Conservation (phyloP, 2,329 filamentous ascomycete species). For the Helotiales sp. region DNA sequence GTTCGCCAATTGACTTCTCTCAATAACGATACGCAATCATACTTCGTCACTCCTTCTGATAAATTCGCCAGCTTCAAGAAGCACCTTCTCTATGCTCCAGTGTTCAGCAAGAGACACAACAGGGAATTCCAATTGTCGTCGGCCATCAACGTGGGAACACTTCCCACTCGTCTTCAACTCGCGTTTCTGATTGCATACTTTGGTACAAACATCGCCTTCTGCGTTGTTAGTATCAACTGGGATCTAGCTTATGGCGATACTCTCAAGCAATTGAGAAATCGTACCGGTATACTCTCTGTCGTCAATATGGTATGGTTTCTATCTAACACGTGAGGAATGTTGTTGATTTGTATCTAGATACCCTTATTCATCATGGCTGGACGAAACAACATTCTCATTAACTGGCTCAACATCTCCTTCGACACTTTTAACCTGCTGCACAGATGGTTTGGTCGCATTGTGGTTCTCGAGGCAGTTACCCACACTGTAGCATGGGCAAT, state of each 20-base stretch:
- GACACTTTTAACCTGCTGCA: slow-evolving; percentile 84
- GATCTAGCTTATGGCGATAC: slow-evolving; percentile 51
- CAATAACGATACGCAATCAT: slow-evolving; percentile 78
- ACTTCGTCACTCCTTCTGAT: slow-evolving; percentile 67
- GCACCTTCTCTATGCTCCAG: slow-evolving; percentile 71
- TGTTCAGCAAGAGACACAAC: slow-evolving; percentile 78
- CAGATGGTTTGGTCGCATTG: slow-evolving; percentile 79
- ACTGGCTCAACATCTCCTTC: slow-evolving; percentile 74
- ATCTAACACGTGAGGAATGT: slow-evolving; percentile 18
- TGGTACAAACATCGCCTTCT: slow-evolving; percentile 78
- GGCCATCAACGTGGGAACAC: slow-evolving; percentile 73
- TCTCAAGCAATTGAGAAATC: slow-evolving; percentile 63
- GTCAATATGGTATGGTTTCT: slow-evolving; percentile 70
- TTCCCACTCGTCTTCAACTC: slow-evolving; percentile 80
- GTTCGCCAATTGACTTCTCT: slow-evolving; percentile 76
- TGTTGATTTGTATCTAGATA: slow-evolving; percentile 45
- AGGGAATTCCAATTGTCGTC: slow-evolving; percentile 70
- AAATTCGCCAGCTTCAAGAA: slow-evolving; percentile 67
- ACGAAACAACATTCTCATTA: slow-evolving; percentile 79
- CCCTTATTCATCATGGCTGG: slow-evolving; percentile 76
- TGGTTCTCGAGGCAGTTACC: slow-evolving; percentile 69
- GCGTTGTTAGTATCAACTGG: slow-evolving; percentile 69
- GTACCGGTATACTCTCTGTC: slow-evolving; percentile 70
- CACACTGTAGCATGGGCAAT: slow-evolving; percentile 68
- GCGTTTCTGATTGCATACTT: slow-evolving; percentile 71